Evolutionary conservation across 1,284 basidiomycete genomes (phyloP).

Genomic region (Cutaneotrichosporon sp.): DNA sequence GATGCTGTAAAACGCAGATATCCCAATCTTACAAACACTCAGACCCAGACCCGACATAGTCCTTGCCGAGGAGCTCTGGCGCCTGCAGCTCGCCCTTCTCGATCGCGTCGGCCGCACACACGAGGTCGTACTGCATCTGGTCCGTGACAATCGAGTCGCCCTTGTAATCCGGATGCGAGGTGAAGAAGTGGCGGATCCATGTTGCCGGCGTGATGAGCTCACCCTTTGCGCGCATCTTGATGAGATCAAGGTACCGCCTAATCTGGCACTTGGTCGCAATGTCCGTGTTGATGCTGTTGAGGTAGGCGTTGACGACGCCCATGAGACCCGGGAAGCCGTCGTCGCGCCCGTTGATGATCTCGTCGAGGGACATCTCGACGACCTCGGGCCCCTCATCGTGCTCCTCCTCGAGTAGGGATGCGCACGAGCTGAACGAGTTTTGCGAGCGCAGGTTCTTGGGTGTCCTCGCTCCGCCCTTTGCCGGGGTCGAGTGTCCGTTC

Average conservation of each 20-base stretch:
- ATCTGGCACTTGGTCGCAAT: conserved; percentile 62
- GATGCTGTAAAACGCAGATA: no score
- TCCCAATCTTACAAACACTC: neutral
- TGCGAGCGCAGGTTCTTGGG: conserved; percentile 9
- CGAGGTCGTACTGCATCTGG: conserved; percentile 91
- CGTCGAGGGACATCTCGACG: conserved; percentile 83
- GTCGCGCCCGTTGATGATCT: conserved; percentile 81
- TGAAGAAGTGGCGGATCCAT: conserved; percentile 91
- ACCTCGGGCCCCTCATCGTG: conserved; percentile 59
- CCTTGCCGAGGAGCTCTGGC: conserved; percentile 56
- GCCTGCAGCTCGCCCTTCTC: conserved; percentile 64
- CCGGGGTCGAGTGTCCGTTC: neutral
- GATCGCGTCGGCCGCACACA: conserved; percentile 85
- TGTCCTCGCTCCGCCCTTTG: neutral
- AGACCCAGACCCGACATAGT: conserved; percentile 36
- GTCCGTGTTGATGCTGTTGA: conserved; percentile 80
- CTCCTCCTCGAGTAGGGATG: conserved; percentile 22
- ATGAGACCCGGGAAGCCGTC: conserved; percentile 80
- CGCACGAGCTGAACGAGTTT: conserved; percentile 12
- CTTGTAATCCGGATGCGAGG: conserved; percentile 82
- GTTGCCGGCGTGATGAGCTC: conserved; percentile 79
- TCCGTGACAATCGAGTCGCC: conserved; percentile 83
- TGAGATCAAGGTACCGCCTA: conserved; percentile 69
- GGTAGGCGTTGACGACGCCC: conserved; percentile 75
- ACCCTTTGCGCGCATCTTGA: conserved; percentile 77